phyloP scores from a whole-genome alignment of 768 basidiomycete species.

The Termitomyces sp. region DNA sequence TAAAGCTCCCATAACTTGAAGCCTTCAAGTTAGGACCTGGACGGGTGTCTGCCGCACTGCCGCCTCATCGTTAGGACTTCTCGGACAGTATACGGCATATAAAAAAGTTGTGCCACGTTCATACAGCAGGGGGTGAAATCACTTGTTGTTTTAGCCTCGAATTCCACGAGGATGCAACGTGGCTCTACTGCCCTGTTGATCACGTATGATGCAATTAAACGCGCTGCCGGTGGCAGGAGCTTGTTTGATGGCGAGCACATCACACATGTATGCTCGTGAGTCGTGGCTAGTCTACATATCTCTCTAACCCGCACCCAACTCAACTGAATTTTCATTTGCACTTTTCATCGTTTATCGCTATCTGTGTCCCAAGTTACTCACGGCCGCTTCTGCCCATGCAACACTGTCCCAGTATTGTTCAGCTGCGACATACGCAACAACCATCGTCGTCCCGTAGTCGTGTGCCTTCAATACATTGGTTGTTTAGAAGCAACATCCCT shows the following conservation, averaged over 20 bases:
- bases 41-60: background rate
- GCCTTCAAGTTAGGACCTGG: background rate
- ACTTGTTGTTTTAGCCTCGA: slow-evolving; percentile 2
- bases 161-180: slow-evolving; percentile 12
- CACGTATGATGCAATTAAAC: slow-evolving; percentile 10
- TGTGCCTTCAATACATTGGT: slow-evolving; percentile 56
- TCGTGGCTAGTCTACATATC: slow-evolving; percentile 13
- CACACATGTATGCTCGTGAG: slow-evolving; percentile 17
- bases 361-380: slow-evolving; percentile 1
- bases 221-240: slow-evolving; percentile 13
- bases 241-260: slow-evolving; percentile 5
- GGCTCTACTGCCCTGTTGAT: slow-evolving; percentile 2
- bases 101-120: background rate
- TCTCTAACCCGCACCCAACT: slow-evolving; percentile 6
- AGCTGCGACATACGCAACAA: slow-evolving; percentile 21
- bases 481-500: slow-evolving; percentile 71
- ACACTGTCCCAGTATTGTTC: slow-evolving; percentile 15
- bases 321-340: slow-evolving; percentile 6
- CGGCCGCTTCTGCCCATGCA: slow-evolving; percentile 14
- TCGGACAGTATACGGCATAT: background rate
- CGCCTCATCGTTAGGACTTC: background rate
- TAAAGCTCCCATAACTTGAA: background rate
- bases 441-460: slow-evolving; percentile 17
- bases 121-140: background rate
- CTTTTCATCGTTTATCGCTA: background rate